Evolutionary conservation across 805 yeast species (phyloP), one percentile per base, ranked within the genome.

Genomic region (Kregervanrija delftensis): DNA sequence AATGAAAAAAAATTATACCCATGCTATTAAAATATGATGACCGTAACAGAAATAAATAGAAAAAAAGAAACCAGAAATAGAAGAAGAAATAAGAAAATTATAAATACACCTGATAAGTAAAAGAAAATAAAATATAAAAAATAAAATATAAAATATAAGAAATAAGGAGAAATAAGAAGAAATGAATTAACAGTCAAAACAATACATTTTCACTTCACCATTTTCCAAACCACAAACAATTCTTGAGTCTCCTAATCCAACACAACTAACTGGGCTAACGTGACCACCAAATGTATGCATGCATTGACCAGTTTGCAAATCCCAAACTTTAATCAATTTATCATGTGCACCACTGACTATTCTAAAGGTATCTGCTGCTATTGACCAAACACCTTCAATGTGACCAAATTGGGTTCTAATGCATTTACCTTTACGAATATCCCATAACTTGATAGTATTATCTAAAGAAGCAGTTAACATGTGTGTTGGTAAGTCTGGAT

Each of bases 381-480:
- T 84, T 37, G 91, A 88, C 97, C 98, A 91, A 14, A 93, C 96
- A 16, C 99, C 99, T 65, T 93, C 98, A 44, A 91, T 88, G 60
- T 93, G 99, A 2, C 99, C 99, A 68, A 91, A 93, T 63, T 93
- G 91, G 0, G 99, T 93, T 46, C 96, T 73, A 10, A 89, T 77
- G 59, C 98, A 91, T 61, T 80, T 78, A 3, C 97, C 96, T 1
- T 93, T 79, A 49, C 71, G 72, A 30, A 89, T 83, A 54, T 88
- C 95, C 97, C 97, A 90, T 40, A 91, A 64, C 61, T 90, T 88
- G 62, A 90, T 88, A 6, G 97, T 90, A 64, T 89, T 89, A 63
- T 90, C 98, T 48, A 91, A 68, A 1, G 96, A 87, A 12, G 95
- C 88, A 0, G 96, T 83, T 22, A 90, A 65, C 45, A 90, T 62